Conservation (phyloP, 495 filamentous ascomycete genomes). For the Pyrenula massariospora region DNA sequence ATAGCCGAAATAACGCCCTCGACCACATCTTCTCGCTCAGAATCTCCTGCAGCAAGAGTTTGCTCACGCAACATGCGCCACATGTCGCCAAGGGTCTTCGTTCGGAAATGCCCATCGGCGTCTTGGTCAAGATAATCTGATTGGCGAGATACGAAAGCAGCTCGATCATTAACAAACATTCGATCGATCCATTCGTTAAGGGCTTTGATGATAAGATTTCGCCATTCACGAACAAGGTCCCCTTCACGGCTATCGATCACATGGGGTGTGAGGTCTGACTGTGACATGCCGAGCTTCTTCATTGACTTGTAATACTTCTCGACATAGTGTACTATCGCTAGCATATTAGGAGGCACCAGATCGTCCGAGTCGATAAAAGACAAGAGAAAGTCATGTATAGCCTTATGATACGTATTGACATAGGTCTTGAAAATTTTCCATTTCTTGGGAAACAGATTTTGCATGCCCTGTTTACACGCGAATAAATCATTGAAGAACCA, state of each 20-base stretch:
- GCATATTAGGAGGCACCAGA: constrained; percentile 62
- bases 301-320: constrained; percentile 95
- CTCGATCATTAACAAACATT: constrained; percentile 68
- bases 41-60: constrained; percentile 65
- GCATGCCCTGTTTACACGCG: constrained; percentile 82
- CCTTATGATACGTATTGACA: constrained; percentile 73
- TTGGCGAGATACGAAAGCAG: constrained; percentile 64
- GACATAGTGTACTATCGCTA: constrained; percentile 87
- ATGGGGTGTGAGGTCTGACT: constrained; percentile 63
- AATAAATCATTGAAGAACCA: constrained; percentile 99
- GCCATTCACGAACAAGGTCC: constrained; percentile 87
- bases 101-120: constrained; percentile 77
- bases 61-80: constrained; percentile 97
- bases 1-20: constrained; percentile 92
- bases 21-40: constrained; percentile 71
- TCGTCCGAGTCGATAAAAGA: constrained; percentile 70
- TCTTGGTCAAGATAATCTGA: constrained; percentile 75
- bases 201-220: constrained; percentile 83
- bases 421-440: constrained; percentile 95
- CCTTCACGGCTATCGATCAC: constrained; percentile 78
- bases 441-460: constrained; percentile 81
- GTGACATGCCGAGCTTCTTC: constrained; percentile 69
- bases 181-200: constrained; percentile 97
- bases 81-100: constrained; percentile 80
- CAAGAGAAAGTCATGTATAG: constrained; percentile 90